These are phyloP conservation scores for Boeremia exigua DNA, from an alignment of 2,329 filamentous ascomycete genomes.

Conservation along the genomic window DNA sequence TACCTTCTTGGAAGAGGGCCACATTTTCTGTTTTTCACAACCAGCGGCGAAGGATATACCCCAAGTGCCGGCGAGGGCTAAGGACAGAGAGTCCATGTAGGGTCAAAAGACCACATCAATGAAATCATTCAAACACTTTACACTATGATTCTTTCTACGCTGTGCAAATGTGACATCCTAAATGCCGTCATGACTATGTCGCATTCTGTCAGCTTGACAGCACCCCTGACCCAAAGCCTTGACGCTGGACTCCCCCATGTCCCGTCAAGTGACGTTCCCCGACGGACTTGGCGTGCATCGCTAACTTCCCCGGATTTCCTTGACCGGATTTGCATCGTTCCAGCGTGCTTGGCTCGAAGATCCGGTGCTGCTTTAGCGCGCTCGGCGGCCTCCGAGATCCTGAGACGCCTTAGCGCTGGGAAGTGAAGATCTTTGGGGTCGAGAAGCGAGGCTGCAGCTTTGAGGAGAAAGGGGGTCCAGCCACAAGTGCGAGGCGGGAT, in stretches of 20 bases:
- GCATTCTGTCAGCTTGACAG: neutral
- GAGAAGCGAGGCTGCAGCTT: slow-evolving; percentile 9
- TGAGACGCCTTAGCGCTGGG: neutral
- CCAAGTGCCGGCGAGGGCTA: slow-evolving; percentile 40
- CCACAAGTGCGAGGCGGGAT: neutral
- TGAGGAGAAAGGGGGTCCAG: neutral
- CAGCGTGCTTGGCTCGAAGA: slow-evolving; percentile 8
- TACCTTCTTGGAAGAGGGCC: slow-evolving; percentile 37
- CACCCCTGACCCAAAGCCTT: neutral
- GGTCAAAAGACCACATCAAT: slow-evolving; percentile 15
- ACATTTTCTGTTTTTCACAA: slow-evolving; percentile 33
- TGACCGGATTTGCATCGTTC: slow-evolving; percentile 9
- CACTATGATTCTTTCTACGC: neutral
- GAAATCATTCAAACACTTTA: slow-evolving; percentile 9
- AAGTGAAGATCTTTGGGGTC: slow-evolving; percentile 7
- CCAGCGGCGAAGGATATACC: slow-evolving; percentile 47
- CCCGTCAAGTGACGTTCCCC: slow-evolving; percentile 12
- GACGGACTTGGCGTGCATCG: slow-evolving; percentile 13
- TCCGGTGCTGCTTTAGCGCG: slow-evolving; percentile 8
- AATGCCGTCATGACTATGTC: neutral
- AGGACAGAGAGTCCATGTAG: slow-evolving; percentile 22
- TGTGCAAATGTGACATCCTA: neutral
- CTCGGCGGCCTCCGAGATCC: slow-evolving; percentile 11
- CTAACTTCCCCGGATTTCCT: slow-evolving; percentile 15
- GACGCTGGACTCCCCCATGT: neutral